A percentile compares a stretch with the other conserved stretches of the same genome.
Conservation (phyloP, 176 grass and related monocot genomes). For the Typha latifolia region DNA sequence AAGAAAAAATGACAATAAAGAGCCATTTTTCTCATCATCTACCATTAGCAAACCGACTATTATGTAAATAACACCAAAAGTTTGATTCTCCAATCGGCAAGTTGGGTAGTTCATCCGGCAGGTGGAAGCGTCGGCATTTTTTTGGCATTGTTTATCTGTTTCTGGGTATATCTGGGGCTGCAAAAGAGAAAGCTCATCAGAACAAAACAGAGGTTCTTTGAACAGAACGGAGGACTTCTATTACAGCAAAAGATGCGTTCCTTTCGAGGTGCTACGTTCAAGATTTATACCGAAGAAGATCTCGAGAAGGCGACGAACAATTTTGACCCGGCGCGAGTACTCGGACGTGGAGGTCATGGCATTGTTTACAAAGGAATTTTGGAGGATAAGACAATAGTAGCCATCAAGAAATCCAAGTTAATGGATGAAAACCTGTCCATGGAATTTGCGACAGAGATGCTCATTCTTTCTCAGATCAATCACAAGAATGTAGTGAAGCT, state of each 20-base stretch:
- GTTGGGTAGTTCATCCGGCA: conserved; percentile 5
- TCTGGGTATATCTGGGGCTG: neutral
- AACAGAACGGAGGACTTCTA: conserved; percentile 12
- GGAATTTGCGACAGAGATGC: neutral
- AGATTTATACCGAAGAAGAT: conserved; percentile 22
- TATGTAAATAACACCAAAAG: too few relatives aligned
- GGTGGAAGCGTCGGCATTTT: conserved; percentile 12
- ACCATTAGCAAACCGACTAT: too few relatives aligned
- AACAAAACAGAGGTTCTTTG: conserved; percentile 29
- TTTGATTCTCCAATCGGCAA: too few relatives aligned
- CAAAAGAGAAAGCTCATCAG: neutral
- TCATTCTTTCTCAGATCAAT: conserved; percentile 6
- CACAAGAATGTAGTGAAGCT: conserved; percentile 12
- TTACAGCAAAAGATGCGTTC: conserved; percentile 28
- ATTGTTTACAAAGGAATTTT: neutral
- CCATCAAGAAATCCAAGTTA: conserved; percentile 11
- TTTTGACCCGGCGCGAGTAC: conserved; percentile 21
- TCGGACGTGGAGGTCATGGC: conserved; percentile 34
- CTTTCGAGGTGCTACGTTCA: conserved; percentile 25
- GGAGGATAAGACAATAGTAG: neutral
- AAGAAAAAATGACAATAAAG: too few relatives aligned
- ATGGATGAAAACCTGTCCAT: neutral
- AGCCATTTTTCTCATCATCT: too few relatives aligned
- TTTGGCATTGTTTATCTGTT: neutral
- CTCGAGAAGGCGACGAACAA: conserved; percentile 29